Evolutionary conservation across 2,329 filamentous ascomycete species (phyloP).

Genomic region (Hypomyces perniciosus): DNA sequence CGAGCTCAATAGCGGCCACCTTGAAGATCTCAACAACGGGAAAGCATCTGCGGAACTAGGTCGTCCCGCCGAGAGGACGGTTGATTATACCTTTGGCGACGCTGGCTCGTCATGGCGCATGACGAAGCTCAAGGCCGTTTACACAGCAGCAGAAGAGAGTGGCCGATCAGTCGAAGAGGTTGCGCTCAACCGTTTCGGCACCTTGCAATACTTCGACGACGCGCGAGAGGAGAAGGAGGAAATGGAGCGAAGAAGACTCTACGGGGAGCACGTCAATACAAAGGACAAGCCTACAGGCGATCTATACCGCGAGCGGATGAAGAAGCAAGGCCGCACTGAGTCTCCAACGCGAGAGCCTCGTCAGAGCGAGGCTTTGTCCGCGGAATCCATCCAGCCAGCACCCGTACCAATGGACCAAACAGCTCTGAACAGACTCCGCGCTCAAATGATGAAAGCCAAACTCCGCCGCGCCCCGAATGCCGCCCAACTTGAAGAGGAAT

Average conservation of each 20-base stretch:
- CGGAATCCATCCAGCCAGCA: constrained; percentile 30
- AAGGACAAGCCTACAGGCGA: constrained; percentile 87
- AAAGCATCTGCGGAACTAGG: constrained; percentile 19
- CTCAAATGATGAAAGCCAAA: constrained; percentile 94
- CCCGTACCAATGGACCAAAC: constrained; percentile 64
- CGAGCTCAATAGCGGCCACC: constrained; percentile 64
- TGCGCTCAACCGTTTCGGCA: constrained; percentile 75
- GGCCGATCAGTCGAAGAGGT: constrained; percentile 72
- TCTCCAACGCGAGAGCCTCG: constrained; percentile 24
- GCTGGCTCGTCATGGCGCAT: constrained; percentile 89
- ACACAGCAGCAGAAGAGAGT: constrained; percentile 68
- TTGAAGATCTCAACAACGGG: constrained; percentile 56
- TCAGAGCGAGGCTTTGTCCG: constrained; percentile 54
- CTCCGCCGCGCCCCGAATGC: constrained; percentile 71
- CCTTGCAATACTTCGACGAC: constrained; percentile 80
- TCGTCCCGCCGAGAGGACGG: constrained; percentile 44
- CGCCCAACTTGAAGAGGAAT: constrained; percentile 72
- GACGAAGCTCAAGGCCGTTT: constrained; percentile 86
- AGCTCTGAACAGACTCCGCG: constrained; percentile 79
- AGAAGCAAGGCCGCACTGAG: constrained; percentile 40
- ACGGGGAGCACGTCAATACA: constrained; percentile 77
- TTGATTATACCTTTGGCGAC: constrained; percentile 85
- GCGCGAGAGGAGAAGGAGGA: constrained; percentile 91
- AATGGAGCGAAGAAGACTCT: constrained; percentile 72
- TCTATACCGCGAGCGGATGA: constrained; percentile 70